These are phyloP conservation scores for Sporothrix brunneoviolacea DNA, from an alignment of 2,329 filamentous ascomycete genomes.

Conservation along the genomic window DNA sequence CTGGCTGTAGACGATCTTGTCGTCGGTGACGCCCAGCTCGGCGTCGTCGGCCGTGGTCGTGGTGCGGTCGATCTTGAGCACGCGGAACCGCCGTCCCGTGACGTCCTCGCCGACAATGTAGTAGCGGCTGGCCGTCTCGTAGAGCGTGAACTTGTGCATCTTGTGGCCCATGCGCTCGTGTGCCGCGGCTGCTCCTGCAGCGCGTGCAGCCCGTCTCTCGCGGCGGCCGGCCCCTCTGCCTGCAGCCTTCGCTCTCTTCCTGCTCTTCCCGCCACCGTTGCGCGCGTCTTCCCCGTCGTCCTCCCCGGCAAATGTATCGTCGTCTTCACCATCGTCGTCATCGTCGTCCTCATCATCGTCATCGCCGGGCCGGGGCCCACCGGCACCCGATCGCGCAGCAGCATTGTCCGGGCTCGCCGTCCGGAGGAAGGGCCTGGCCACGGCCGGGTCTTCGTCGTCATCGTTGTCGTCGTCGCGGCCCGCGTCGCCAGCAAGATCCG, in stretches of 20 bases:
- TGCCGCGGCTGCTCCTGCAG: slow-evolving; percentile 2
- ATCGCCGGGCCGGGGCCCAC: slow-evolving; percentile 12
- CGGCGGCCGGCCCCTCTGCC: background rate
- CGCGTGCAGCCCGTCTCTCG: background rate
- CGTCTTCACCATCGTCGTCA: slow-evolving; percentile 17
- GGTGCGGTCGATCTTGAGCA: slow-evolving; percentile 91
- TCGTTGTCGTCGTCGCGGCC: slow-evolving; percentile 38
- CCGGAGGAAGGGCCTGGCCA: slow-evolving; percentile 52
- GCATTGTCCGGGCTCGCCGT: slow-evolving; percentile 43
- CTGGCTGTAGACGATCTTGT: slow-evolving; percentile 89
- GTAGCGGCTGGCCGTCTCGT: slow-evolving; percentile 88
- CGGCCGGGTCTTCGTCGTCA: slow-evolving; percentile 51
- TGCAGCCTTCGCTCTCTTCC: no score
- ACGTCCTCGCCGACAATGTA: slow-evolving; percentile 93
- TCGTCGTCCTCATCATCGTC: slow-evolving; percentile 21
- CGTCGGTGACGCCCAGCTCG: slow-evolving; percentile 81
- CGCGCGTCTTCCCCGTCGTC: slow-evolving; percentile 19
- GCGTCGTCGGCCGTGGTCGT: slow-evolving; percentile 70
- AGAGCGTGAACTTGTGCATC: slow-evolving; percentile 97
- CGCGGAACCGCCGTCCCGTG: slow-evolving; percentile 78
- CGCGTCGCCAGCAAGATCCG: background rate
- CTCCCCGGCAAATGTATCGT: slow-evolving; percentile 29
- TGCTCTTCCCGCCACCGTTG: background rate
- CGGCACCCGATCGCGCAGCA: slow-evolving; percentile 24
- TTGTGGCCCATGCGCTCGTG: slow-evolving; percentile 41